Conservation (phyloP, 2,329 filamentous ascomycete genomes). For the Aspergillus cejpii region DNA sequence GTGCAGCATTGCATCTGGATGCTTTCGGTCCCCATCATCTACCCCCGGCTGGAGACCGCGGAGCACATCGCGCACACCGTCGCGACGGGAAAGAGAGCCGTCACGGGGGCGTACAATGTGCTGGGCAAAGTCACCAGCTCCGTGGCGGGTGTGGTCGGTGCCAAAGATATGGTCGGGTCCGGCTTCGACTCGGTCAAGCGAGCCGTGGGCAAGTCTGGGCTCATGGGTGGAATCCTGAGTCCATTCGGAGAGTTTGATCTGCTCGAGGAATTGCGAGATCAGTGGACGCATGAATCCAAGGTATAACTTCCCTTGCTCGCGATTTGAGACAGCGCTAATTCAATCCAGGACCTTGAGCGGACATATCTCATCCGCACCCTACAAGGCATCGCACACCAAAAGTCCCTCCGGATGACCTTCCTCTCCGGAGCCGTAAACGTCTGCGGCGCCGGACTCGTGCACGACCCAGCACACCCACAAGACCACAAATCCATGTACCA, state of each 20-base stretch:
- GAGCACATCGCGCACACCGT: constrained; percentile 88
- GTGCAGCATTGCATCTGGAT: constrained; percentile 98
- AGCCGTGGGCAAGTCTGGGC: constrained; percentile 85
- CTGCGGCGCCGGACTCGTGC: constrained; percentile 85
- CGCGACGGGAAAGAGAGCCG: constrained; percentile 89
- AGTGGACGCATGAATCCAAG: constrained; percentile 98
- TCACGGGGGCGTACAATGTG: constrained; percentile 94
- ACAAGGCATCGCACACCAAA: constrained; percentile 90
- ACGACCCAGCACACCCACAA: constrained; percentile 82
- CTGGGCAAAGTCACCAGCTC: constrained; percentile 92
- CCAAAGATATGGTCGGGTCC: constrained; percentile 83
- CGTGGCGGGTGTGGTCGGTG: constrained; percentile 89
- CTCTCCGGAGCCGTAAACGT: constrained; percentile 84
- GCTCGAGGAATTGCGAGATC: constrained; percentile 86
- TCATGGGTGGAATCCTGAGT: constrained; percentile 93
- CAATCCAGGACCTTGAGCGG: constrained; percentile 69
- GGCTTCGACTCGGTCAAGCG: constrained; percentile 95
- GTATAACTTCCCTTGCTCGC: too few relatives aligned
- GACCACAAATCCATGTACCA: constrained; percentile 99
- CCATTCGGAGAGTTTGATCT: constrained; percentile 95
- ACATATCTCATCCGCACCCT: constrained; percentile 95
- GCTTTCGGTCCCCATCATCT: constrained; percentile 82
- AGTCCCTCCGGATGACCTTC: constrained; percentile 94
- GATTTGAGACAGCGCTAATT: not conserved
- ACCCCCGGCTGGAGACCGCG: constrained; percentile 83